These are phyloP conservation scores for Gossypium lobatum DNA, from an alignment of 441 rosid genomes.

Conservation along the genomic window DNA sequence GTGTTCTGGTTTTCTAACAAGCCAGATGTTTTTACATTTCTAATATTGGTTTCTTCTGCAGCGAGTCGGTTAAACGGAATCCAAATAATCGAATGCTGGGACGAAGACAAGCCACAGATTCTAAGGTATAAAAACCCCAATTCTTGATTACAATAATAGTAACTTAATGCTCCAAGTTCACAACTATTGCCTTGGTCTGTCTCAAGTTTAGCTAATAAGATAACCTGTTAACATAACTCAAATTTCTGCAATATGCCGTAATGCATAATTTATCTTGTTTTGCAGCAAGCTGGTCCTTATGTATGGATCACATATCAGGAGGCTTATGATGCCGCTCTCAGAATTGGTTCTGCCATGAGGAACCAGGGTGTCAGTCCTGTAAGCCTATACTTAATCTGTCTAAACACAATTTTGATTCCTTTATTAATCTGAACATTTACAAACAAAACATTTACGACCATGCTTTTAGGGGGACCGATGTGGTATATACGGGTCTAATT, in stretches of 20 bases:
- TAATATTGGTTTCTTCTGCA: constrained; percentile 15
- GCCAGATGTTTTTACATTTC: constrained; percentile 17
- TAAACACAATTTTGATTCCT: not conserved
- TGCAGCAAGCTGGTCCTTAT: constrained; percentile 63
- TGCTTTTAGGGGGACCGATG: constrained; percentile 64
- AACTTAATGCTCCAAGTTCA: not conserved
- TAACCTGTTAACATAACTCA: no score
- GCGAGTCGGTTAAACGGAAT: constrained; percentile 41
- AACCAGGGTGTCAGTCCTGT: constrained; percentile 64
- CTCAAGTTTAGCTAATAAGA: no score
- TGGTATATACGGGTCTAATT: constrained; percentile 77
- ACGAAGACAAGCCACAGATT: constrained; percentile 48
- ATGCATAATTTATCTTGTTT: not conserved
- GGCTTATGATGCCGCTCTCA: constrained; percentile 53
- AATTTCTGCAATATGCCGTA: no score
- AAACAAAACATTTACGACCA: not conserved
- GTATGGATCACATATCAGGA: constrained; percentile 74
- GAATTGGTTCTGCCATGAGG: constrained; percentile 70
- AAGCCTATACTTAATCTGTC: constrained; percentile 12
- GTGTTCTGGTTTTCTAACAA: constrained; percentile 36
- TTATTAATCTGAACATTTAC: not conserved
- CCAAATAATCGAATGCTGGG: constrained; percentile 68
- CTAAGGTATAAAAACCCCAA: constrained; percentile 40
- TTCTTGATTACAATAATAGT: no score
- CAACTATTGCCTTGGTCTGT: not conserved